Conservation (phyloP, 768 basidiomycete genomes). For the Psilocybe azurescens region DNA sequence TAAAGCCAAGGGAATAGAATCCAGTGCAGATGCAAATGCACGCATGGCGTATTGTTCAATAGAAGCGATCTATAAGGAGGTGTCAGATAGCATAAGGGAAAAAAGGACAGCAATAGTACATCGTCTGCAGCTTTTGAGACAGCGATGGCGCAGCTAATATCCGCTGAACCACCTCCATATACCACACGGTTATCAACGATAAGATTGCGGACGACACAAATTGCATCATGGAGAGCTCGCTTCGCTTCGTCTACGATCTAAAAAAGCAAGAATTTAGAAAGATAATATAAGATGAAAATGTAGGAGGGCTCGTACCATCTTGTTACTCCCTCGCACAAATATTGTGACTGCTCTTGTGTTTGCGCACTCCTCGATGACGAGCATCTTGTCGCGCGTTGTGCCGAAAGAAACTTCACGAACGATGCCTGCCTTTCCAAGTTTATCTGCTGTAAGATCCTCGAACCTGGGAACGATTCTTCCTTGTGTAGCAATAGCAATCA, state of each 20-base stretch:
- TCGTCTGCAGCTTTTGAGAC: slow-evolving; percentile 95
- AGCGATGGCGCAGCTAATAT: slow-evolving; percentile 94
- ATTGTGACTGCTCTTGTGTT: slow-evolving; percentile 96
- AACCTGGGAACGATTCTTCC: slow-evolving; percentile 98
- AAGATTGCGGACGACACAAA: slow-evolving; percentile 96
- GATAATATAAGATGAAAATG: not conserved
- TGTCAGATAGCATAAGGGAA: not conserved
- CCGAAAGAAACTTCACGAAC: slow-evolving; percentile 96
- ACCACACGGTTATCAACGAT: slow-evolving; percentile 96
- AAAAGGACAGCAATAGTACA: slow-evolving; percentile 41
- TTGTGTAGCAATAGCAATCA: slow-evolving; percentile 98
- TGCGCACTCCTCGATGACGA: slow-evolving; percentile 98
- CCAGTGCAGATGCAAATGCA: slow-evolving; percentile 95
- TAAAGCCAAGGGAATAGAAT: slow-evolving; percentile 93
- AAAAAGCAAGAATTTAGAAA: not conserved
- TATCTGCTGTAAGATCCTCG: slow-evolving; percentile 90
- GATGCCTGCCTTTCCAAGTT: slow-evolving; percentile 92
- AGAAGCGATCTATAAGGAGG: slow-evolving; percentile 72
- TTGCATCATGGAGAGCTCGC: slow-evolving; percentile 95
- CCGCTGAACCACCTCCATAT: slow-evolving; percentile 97
- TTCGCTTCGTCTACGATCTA: slow-evolving; percentile 99
- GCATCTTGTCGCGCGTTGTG: slow-evolving; percentile 99
- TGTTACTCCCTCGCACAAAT: slow-evolving; percentile 97
- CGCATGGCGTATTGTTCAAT: slow-evolving; percentile 99
- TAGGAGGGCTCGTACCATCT: slow-evolving; percentile 72